Evolutionary conservation across 768 basidiomycete species (phyloP).

Genomic region (Lyophyllum shimeji): DNA sequence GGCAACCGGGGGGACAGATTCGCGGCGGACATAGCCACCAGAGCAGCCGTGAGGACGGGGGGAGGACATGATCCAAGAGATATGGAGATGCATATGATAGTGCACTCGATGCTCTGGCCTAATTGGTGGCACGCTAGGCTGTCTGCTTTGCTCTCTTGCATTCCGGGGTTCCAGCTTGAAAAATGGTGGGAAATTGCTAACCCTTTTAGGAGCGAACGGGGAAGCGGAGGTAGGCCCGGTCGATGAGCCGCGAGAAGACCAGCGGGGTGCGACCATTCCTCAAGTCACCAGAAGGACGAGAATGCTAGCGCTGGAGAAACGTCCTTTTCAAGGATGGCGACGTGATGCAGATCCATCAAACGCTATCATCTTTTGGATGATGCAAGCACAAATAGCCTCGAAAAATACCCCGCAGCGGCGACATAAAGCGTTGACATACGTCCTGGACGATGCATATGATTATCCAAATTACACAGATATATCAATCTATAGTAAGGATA

Average conservation of each 20-base stretch:
- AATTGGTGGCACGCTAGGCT: neutral
- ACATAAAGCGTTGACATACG: neutral
- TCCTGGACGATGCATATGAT: neutral
- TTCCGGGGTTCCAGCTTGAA: neutral
- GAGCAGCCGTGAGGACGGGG: neutral
- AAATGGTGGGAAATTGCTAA: too few relatives aligned
- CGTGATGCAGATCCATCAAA: neutral
- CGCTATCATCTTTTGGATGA: neutral
- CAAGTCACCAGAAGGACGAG: neutral
- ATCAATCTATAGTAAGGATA: conserved; percentile 6
- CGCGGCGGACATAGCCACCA: neutral
- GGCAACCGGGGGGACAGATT: neutral
- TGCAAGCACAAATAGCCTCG: neutral
- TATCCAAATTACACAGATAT: conserved; percentile 8
- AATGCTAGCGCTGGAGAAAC: neutral
- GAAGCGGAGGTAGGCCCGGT: neutral
- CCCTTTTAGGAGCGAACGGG: neutral
- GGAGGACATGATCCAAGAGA: neutral
- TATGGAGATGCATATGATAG: neutral
- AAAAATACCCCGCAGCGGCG: neutral
- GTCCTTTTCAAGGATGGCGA: too few relatives aligned
- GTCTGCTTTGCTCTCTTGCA: neutral
- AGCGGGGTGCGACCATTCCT: neutral
- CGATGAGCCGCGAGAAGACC: neutral
- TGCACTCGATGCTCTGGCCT: neutral